Percentiles rank a stretch among this genome's conserved stretches.
These are phyloP conservation scores for Penicillium carneum DNA, from an alignment of 2,329 filamentous ascomycete genomes.

Conservation along the genomic window DNA sequence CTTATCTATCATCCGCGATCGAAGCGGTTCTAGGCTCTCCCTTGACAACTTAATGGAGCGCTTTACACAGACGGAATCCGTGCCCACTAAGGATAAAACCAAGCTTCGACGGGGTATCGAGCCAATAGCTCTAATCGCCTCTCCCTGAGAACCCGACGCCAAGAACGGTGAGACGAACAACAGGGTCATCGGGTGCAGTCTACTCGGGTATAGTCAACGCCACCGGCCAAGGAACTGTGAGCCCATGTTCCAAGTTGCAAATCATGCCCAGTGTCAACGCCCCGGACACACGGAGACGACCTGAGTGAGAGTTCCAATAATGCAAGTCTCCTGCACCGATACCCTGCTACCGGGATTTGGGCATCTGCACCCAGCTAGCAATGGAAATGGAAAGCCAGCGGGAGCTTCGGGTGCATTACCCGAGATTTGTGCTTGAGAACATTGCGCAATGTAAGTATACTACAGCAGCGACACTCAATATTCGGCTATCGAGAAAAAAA, in stretches of 20 bases:
- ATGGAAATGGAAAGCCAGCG: constrained; percentile 14
- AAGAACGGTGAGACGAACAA: constrained; percentile 16
- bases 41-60: background rate
- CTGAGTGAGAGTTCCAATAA: constrained; percentile 11
- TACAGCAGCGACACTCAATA: background rate
- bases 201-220: constrained; percentile 10
- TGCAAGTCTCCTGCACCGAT: constrained; percentile 25
- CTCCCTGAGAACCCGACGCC: background rate
- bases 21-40: constrained; percentile 4
- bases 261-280: background rate
- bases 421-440: background rate
- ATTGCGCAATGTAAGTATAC: background rate
- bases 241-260: background rate
- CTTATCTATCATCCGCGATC: background rate
- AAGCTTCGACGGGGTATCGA: background rate
- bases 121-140: background rate
- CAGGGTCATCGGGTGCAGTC: background rate
- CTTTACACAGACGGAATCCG: background rate
- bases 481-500: background rate
- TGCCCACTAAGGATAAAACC: background rate
- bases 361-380: constrained; percentile 17
- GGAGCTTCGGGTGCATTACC: background rate
- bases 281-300: background rate
- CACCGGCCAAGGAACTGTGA: background rate
- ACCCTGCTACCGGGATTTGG: constrained; percentile 21